These are phyloP conservation scores for Phialophora chinensis DNA, from an alignment of 2,329 filamentous ascomycete species.

Conservation along the genomic window DNA sequence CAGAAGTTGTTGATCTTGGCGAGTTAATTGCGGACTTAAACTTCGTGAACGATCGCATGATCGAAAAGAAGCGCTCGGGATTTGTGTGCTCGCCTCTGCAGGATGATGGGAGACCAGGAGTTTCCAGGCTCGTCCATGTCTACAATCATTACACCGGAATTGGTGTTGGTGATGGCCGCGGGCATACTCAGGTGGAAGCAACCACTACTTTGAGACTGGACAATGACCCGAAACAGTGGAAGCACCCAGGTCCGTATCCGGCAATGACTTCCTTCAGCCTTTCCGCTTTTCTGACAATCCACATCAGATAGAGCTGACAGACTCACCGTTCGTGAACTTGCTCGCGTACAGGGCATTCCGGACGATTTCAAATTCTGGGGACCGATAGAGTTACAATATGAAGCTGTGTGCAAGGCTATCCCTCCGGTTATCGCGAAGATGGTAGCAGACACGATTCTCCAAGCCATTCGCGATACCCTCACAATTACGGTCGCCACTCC, in stretches of 20 bases:
- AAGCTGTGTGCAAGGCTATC: conserved; percentile 26
- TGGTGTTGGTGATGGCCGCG: not conserved
- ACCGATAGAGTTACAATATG: conserved; percentile 20
- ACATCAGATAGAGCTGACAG: conserved; percentile 21
- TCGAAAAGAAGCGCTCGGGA: not conserved
- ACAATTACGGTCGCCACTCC: not conserved
- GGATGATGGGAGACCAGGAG: not conserved
- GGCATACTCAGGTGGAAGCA: not conserved
- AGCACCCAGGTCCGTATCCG: conserved; percentile 26
- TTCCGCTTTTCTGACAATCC: not conserved
- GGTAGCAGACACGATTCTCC: conserved; percentile 18
- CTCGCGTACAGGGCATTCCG: conserved; percentile 34
- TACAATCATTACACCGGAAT: conserved; percentile 27
- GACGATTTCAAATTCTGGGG: conserved; percentile 34
- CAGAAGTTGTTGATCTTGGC: not conserved
- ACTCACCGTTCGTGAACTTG: conserved; percentile 34
- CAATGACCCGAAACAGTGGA: conserved; percentile 10
- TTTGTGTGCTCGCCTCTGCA: conserved; percentile 13
- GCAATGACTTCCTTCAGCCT: not conserved
- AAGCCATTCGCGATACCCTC: conserved; percentile 6
- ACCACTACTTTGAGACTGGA: not conserved
- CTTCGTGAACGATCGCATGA: conserved; percentile 14
- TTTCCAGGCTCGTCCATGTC: not conserved
- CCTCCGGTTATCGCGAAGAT: conserved; percentile 27
- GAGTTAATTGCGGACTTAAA: conserved; percentile 15